Evolutionary conservation across 148 eudicot genomes (phyloP).

Genomic region (Polygonum aviculare): DNA sequence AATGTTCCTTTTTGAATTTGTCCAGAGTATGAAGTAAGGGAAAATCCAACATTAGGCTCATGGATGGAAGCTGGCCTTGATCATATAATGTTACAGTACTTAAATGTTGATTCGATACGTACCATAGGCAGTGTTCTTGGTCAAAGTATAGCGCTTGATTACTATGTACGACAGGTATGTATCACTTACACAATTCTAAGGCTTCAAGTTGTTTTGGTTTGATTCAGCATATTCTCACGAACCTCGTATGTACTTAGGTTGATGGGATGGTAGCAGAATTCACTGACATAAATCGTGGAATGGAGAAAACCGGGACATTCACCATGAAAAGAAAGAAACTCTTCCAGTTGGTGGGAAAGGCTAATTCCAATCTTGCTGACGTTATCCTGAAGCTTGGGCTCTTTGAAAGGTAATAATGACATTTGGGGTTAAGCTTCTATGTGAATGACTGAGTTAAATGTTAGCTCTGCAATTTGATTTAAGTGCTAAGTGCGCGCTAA

Average conservation of each 20-base stretch:
- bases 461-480: neutral
- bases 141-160: conserved; percentile 97
- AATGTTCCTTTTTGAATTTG: neutral
- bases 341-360: conserved; percentile 92
- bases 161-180: conserved; percentile 85
- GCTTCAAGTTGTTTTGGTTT: neutral
- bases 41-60: conserved; percentile 66
- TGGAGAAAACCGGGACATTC: conserved; percentile 95
- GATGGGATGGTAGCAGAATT: conserved; percentile 97
- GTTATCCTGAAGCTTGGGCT: conserved; percentile 97
- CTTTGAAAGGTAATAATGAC: conserved; percentile 62
- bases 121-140: conserved; percentile 97
- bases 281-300: conserved; percentile 89
- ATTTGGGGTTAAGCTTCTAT: neutral
- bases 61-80: conserved; percentile 96
- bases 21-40: conserved; percentile 84
- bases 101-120: conserved; percentile 87
- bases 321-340: conserved; percentile 91
- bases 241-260: conserved; percentile 37
- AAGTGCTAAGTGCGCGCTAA: neutral
- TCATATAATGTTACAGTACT: conserved; percentile 66
- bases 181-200: neutral
- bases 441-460: neutral
- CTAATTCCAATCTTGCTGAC: conserved; percentile 91
- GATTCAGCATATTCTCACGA: conserved; percentile 8